phyloP scores from a whole-genome alignment of 2,329 filamentous ascomycete species.

The Rhynchosporium graminicola region DNA sequence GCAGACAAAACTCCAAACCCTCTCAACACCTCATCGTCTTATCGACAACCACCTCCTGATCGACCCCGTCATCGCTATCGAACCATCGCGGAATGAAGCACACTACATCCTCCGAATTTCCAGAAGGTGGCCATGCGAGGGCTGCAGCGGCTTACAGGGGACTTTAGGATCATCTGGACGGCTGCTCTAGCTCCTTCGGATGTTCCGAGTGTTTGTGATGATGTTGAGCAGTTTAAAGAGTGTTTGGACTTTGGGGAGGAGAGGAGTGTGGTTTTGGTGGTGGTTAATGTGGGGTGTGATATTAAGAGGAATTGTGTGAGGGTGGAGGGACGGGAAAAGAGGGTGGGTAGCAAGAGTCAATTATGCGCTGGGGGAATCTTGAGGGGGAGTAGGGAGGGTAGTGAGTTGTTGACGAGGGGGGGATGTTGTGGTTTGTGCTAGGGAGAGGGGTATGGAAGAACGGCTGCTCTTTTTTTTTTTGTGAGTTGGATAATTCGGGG shows the following conservation, averaged over 20 bases:
- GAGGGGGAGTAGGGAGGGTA: background rate
- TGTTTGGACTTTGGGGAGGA: background rate
- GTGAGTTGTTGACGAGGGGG: background rate
- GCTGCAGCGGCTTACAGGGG: background rate
- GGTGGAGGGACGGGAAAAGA: background rate
- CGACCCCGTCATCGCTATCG: conserved; percentile 3
- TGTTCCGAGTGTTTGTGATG: background rate
- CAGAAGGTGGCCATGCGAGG: background rate
- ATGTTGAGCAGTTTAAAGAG: background rate
- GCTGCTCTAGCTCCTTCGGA: background rate
- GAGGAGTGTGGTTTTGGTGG: background rate
- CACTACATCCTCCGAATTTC: background rate
- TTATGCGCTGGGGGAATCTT: background rate
- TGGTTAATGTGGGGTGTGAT: background rate
- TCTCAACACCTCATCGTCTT: background rate
- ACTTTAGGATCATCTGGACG: background rate
- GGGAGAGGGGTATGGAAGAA: background rate
- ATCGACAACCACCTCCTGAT: conserved; percentile 11
- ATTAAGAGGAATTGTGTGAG: background rate
- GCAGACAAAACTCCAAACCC: background rate
- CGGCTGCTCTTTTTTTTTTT: background rate
- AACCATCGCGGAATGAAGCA: background rate
- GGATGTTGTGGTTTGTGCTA: background rate
- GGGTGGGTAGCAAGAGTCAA: background rate
- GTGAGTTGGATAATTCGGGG: background rate